phyloP scores from a whole-genome alignment of 805 yeast genomes.

The Candida hungchunana region DNA sequence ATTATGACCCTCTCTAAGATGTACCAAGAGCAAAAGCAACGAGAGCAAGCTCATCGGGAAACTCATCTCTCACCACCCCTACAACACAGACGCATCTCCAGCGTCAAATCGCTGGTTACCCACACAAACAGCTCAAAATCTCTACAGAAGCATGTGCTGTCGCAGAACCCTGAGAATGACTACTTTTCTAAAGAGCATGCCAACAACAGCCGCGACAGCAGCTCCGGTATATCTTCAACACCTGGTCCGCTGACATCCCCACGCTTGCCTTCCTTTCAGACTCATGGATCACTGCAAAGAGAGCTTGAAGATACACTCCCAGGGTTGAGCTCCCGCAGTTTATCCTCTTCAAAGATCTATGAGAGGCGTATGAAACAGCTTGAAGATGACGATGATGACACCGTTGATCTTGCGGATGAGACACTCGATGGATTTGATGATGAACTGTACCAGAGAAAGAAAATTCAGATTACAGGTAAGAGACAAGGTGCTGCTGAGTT shows the following conservation, averaged over 20 bases:
- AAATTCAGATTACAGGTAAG: slow-evolving; percentile 19
- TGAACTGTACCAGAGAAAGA: slow-evolving; percentile 6
- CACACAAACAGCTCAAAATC: slow-evolving; percentile 16
- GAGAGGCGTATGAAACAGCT: slow-evolving; percentile 22
- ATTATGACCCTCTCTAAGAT: slow-evolving; percentile 25
- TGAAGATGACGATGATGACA: slow-evolving; percentile 9
- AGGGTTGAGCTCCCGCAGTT: slow-evolving; percentile 2
- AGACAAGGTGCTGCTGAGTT: slow-evolving; percentile 15
- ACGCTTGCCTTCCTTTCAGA: slow-evolving; percentile 22
- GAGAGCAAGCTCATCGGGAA: neutral
- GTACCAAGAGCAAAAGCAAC: slow-evolving; percentile 19
- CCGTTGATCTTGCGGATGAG: slow-evolving; percentile 9
- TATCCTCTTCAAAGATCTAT: slow-evolving; percentile 19
- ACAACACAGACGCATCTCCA: neutral
- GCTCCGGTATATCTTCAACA: slow-evolving; percentile 4
- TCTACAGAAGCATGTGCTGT: slow-evolving; percentile 23
- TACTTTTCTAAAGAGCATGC: slow-evolving; percentile 11
- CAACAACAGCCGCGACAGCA: neutral
- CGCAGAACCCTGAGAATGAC: slow-evolving; percentile 18
- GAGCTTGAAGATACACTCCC: slow-evolving; percentile 1
- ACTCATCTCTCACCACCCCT: neutral
- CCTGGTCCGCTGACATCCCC: slow-evolving; percentile 4
- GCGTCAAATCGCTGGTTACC: neutral
- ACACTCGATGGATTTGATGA: slow-evolving; percentile 1
- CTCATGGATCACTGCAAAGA: neutral